Evolutionary conservation across 768 basidiomycete genomes (phyloP).

Genomic region (Lentinula edodes): DNA sequence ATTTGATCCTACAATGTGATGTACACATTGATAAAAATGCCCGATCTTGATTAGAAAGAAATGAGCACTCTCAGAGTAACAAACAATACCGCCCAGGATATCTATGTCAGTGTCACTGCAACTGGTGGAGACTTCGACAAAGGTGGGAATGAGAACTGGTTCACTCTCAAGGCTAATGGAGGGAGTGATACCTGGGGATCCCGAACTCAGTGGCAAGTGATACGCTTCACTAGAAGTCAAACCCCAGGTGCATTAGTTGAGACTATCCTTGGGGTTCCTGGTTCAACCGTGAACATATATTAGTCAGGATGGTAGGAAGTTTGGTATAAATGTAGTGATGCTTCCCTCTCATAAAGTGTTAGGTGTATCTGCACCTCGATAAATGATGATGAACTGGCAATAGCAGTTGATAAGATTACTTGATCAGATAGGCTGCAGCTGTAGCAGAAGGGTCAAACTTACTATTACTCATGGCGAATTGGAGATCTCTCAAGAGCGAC

Average conservation of each 20-base stretch:
- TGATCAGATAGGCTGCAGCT: no score
- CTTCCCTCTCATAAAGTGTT: no score
- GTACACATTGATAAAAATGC: no score
- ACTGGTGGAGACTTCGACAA: background rate
- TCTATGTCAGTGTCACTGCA: slow-evolving; percentile 1
- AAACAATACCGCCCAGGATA: background rate
- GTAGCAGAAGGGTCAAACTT: no score
- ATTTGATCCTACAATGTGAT: no score
- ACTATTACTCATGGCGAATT: slow-evolving; percentile 75
- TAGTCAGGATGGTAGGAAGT: no score
- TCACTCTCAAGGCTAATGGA: background rate
- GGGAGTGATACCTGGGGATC: background rate
- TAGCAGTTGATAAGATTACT: no score
- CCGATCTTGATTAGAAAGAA: background rate
- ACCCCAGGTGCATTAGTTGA: no score
- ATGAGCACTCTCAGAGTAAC: background rate
- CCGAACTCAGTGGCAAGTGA: background rate
- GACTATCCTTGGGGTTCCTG: no score
- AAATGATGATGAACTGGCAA: no score
- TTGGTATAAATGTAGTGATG: no score
- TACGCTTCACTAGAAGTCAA: background rate
- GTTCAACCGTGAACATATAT: no score
- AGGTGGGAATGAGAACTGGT: background rate
- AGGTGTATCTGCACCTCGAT: background rate
- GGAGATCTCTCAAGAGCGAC: slow-evolving; percentile 93